Percentiles rank a stretch among this genome's conserved stretches.
phyloP scores from a whole-genome alignment of 2,329 filamentous ascomycete species.

The Alternaria atra region DNA sequence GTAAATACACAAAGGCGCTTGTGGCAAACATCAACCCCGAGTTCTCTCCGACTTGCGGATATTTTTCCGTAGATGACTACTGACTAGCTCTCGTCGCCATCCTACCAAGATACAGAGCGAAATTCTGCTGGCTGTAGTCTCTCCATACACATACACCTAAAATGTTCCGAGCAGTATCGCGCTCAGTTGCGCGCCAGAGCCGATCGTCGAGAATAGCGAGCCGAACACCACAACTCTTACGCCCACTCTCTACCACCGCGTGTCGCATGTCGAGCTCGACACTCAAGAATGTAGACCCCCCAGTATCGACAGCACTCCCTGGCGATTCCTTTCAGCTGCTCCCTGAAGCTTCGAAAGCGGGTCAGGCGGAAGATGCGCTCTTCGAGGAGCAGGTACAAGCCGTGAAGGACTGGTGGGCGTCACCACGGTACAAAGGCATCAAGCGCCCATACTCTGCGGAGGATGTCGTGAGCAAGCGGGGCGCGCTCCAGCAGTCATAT shows the following conservation, averaged over 20 bases:
- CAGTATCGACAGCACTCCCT: constrained; percentile 68
- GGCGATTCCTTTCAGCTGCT: constrained; percentile 88
- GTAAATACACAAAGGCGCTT: constrained; percentile 3
- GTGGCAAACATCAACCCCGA: constrained; percentile 29
- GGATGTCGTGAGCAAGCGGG: constrained; percentile 93
- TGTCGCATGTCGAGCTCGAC: constrained; percentile 63
- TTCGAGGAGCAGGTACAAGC: constrained; percentile 85
- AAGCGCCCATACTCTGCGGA: constrained; percentile 89
- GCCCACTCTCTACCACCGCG: constrained; percentile 54
- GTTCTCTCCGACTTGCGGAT: constrained; percentile 22
- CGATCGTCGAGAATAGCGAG: constrained; percentile 36
- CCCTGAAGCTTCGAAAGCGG: constrained; percentile 77
- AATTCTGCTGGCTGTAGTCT: constrained; percentile 19
- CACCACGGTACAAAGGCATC: constrained; percentile 85
- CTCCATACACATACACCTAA: constrained; percentile 17
- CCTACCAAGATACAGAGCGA: constrained; percentile 13
- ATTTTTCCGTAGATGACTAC: constrained; percentile 22
- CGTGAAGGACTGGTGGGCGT: constrained; percentile 90
- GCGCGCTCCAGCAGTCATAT: constrained; percentile 85
- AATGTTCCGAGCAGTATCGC: constrained; percentile 52
- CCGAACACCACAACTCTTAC: constrained; percentile 41
- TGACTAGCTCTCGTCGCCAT: constrained; percentile 4
- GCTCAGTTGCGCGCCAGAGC: constrained; percentile 49
- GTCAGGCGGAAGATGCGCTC: constrained; percentile 81
- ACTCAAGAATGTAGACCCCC: constrained; percentile 65